These are phyloP conservation scores for Bipolaris gigantea DNA, from an alignment of 2,329 filamentous ascomycete species.

Conservation along the genomic window DNA sequence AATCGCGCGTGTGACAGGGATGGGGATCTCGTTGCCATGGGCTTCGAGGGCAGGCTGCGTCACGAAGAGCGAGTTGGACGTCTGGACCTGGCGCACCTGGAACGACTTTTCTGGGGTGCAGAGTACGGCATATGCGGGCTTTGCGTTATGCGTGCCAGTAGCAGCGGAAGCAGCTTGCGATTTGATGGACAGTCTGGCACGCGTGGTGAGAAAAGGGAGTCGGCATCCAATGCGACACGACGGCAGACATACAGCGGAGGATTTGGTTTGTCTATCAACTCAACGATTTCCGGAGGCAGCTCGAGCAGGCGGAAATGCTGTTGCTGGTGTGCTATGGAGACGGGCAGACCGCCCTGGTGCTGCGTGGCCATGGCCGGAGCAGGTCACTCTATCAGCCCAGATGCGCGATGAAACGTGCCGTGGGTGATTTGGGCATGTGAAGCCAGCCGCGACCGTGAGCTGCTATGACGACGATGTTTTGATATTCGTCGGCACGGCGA, in stretches of 20 bases:
- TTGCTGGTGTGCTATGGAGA: conserved; percentile 50
- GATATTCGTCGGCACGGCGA: conserved; percentile 10
- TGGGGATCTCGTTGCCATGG: conserved; percentile 40
- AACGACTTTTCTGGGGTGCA: conserved; percentile 62
- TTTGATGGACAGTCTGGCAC: conserved; percentile 42
- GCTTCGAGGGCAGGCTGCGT: conserved; percentile 48
- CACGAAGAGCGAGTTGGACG: conserved; percentile 65
- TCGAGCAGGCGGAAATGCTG: conserved; percentile 63
- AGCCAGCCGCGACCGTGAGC: background rate
- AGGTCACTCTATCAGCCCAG: background rate
- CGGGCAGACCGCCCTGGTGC: conserved; percentile 46
- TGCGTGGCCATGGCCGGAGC: conserved; percentile 46
- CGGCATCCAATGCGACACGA: conserved; percentile 18
- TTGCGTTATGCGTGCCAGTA: conserved; percentile 21
- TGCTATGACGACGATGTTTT: conserved; percentile 10
- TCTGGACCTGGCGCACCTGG: conserved; percentile 65
- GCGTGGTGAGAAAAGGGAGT: conserved; percentile 28
- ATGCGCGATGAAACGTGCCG: background rate
- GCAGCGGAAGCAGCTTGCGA: conserved; percentile 32
- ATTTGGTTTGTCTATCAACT: conserved; percentile 55
- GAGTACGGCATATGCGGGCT: conserved; percentile 57
- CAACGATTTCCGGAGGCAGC: conserved; percentile 60
- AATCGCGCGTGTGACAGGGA: conserved; percentile 46
- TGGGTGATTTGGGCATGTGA: background rate
- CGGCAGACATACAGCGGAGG: conserved; percentile 45